Conservation (phyloP, 768 basidiomycete genomes). For the Leccinum rimulosum region DNA sequence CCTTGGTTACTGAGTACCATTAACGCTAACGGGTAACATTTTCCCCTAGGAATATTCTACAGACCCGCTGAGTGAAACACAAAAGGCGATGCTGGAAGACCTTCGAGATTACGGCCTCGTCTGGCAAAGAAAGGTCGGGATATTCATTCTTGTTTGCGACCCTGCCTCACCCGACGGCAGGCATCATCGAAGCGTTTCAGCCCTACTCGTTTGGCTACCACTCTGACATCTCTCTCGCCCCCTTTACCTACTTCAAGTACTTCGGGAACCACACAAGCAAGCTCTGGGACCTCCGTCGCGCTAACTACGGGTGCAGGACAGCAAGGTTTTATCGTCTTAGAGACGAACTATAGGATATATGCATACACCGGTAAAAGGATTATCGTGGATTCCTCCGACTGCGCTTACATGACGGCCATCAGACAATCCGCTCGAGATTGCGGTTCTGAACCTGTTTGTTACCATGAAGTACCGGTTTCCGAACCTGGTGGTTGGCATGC, state of each 20-base stretch:
- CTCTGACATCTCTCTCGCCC: slow-evolving; percentile 87
- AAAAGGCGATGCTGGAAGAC: slow-evolving; percentile 86
- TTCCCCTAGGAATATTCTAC: slow-evolving; percentile 81
- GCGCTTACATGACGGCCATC: slow-evolving; percentile 20
- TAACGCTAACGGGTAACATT: not conserved
- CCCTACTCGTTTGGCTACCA: slow-evolving; percentile 93
- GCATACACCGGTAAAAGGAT: slow-evolving; percentile 82
- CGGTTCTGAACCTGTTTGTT: slow-evolving; percentile 92
- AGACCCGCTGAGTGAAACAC: slow-evolving; percentile 72
- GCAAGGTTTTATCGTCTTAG: slow-evolving; percentile 93
- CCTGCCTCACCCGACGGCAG: slow-evolving; percentile 35
- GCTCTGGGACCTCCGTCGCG: slow-evolving; percentile 22
- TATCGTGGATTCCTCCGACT: slow-evolving; percentile 5
- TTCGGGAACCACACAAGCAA: slow-evolving; percentile 17
- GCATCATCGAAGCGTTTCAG: slow-evolving; percentile 78
- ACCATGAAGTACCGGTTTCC: slow-evolving; percentile 92
- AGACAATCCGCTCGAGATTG: slow-evolving; percentile 96
- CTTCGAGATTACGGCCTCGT: slow-evolving; percentile 93
- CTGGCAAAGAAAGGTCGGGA: slow-evolving; percentile 73
- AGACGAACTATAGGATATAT: slow-evolving; percentile 98
- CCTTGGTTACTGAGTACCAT: not conserved
- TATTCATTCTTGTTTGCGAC: slow-evolving; percentile 15
- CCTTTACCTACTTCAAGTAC: slow-evolving; percentile 59
- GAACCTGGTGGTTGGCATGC: slow-evolving; percentile 93
- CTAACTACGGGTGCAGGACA: slow-evolving; percentile 53